These are phyloP conservation scores for Pseudonectria foliicola DNA, from an alignment of 2,329 filamentous ascomycete species.

Conservation along the genomic window DNA sequence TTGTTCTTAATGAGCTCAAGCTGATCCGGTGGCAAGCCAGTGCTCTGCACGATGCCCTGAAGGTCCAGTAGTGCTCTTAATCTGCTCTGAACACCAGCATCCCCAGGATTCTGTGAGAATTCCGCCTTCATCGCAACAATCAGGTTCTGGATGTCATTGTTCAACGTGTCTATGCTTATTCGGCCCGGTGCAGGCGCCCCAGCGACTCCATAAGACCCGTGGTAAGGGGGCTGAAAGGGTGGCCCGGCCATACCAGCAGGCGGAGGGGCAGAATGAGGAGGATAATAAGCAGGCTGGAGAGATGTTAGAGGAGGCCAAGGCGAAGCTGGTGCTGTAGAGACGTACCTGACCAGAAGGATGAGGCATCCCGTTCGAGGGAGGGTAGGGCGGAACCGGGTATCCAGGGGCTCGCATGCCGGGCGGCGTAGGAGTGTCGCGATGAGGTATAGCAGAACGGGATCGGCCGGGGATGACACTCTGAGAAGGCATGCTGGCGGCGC, in stretches of 20 bases:
- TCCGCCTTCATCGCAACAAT: constrained; percentile 67
- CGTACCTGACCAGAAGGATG: constrained; percentile 23
- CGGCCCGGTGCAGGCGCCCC: constrained; percentile 32
- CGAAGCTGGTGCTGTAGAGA: constrained; percentile 3
- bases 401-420: constrained; percentile 39
- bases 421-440: constrained; percentile 68
- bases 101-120: constrained; percentile 68
- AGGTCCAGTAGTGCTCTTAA: constrained; percentile 81
- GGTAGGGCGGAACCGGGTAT: constrained; percentile 22
- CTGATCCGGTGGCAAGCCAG: constrained; percentile 73
- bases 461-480: constrained; percentile 38
- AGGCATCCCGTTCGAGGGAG: constrained; percentile 25
- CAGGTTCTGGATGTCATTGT: constrained; percentile 73
- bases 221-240: constrained; percentile 35
- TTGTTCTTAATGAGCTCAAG: constrained; percentile 78
- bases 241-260: constrained; percentile 27
- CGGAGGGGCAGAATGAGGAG: constrained; percentile 34
- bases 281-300: constrained; percentile 21
- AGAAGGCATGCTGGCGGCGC: constrained; percentile 51
- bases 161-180: constrained; percentile 66
- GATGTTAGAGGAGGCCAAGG: constrained; percentile 5
- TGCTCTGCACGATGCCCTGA: constrained; percentile 64
- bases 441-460: constrained; percentile 48
- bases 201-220: constrained; percentile 30
- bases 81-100: constrained; percentile 68